phyloP scores from a whole-genome alignment of 148 eudicot species.

The Camellia sinensis region DNA sequence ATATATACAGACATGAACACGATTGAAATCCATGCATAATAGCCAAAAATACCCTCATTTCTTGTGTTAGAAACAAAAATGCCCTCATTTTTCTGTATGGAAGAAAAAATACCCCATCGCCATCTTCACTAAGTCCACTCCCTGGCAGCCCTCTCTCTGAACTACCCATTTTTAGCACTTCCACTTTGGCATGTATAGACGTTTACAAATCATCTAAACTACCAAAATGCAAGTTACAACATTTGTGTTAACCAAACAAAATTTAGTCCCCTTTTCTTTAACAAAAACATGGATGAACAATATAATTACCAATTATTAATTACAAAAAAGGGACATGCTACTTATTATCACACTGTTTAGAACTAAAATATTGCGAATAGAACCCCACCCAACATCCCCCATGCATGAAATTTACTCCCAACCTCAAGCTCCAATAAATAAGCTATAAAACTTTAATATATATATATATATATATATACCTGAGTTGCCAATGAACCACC shows the following conservation, averaged over 20 bases:
- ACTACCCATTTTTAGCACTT: background rate
- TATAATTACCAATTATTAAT: background rate
- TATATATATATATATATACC: too few relatives aligned
- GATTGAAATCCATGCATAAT: too few relatives aligned
- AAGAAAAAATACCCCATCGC: too few relatives aligned
- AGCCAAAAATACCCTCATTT: too few relatives aligned
- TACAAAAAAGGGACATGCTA: too few relatives aligned
- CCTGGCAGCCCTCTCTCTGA: too few relatives aligned
- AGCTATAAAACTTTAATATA: background rate
- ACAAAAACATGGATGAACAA: background rate
- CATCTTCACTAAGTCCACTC: too few relatives aligned
- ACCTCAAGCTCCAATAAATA: background rate
- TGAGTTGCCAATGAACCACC: too few relatives aligned
- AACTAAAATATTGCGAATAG: background rate
- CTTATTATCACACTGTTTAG: too few relatives aligned
- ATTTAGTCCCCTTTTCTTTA: background rate
- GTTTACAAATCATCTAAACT: background rate
- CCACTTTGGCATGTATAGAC: background rate
- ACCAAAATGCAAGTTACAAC: background rate
- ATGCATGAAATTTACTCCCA: background rate
- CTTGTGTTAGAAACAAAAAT: background rate
- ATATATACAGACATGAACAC: too few relatives aligned
- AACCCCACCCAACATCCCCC: background rate
- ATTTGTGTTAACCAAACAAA: background rate
- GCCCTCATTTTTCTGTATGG: too few relatives aligned